phyloP scores from a whole-genome alignment of 257 asterid genomes.

The Gentiana macrophylla region DNA sequence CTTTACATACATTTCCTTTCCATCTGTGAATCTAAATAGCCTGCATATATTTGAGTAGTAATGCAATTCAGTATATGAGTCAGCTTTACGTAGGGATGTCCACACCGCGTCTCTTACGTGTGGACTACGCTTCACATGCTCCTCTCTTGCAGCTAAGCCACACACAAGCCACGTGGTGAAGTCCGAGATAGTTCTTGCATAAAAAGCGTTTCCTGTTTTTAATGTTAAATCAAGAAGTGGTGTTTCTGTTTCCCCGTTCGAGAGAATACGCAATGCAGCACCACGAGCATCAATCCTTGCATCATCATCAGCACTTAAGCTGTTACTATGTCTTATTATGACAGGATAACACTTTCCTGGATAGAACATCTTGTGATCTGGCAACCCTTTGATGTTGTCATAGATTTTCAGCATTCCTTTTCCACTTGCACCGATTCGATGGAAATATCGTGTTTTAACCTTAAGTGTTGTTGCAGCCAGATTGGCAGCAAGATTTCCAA shows the following conservation, averaged over 20 bases:
- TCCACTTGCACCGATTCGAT: slow-evolving; percentile 62
- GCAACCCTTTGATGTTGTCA: slow-evolving; percentile 48
- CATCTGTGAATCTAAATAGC: slow-evolving; percentile 61
- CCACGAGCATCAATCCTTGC: slow-evolving; percentile 79
- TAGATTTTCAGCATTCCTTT: slow-evolving; percentile 46
- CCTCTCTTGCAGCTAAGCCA: slow-evolving; percentile 72
- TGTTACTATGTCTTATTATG: slow-evolving; percentile 70
- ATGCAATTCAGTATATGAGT: slow-evolving; percentile 48
- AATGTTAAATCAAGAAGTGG: slow-evolving; percentile 61
- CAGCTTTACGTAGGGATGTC: slow-evolving; percentile 58
- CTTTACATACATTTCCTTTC: slow-evolving; percentile 72
- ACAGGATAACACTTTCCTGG: slow-evolving; percentile 45
- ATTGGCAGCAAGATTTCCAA: slow-evolving; percentile 70
- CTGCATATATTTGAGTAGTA: slow-evolving; percentile 80
- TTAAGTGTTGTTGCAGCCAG: slow-evolving; percentile 75
- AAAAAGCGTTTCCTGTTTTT: slow-evolving; percentile 74
- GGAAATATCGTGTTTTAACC: slow-evolving; percentile 63
- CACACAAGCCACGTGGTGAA: slow-evolving; percentile 82
- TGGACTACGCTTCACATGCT: slow-evolving; percentile 56
- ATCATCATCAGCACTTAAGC: slow-evolving; percentile 81
- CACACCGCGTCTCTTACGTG: slow-evolving; percentile 80
- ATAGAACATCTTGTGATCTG: slow-evolving; percentile 47
- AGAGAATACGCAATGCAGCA: slow-evolving; percentile 53
- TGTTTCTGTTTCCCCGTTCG: slow-evolving; percentile 18
- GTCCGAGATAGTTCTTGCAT: slow-evolving; percentile 69